Evolutionary conservation across 495 filamentous ascomycete genomes (phyloP).

Genomic region (Platismatia glauca): DNA sequence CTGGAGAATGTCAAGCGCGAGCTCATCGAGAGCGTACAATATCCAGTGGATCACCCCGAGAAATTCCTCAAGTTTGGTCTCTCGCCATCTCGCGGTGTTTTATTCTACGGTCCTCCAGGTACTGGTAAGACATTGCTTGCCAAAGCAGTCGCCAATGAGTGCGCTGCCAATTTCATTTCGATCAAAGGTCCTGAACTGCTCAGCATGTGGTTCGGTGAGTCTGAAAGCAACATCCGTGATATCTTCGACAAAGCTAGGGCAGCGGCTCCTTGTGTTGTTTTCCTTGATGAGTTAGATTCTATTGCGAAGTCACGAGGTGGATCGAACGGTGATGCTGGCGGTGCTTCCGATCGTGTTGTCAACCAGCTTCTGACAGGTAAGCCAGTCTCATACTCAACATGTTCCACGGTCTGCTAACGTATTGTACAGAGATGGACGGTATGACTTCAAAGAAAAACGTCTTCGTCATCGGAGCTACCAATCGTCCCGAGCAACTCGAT

Average conservation of each 20-base stretch:
- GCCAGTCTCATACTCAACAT: constrained; percentile 26
- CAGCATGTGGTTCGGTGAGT: constrained; percentile 99
- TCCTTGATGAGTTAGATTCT: constrained; percentile 97
- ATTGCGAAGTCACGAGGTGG: constrained; percentile 99
- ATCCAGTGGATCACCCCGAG: constrained; percentile 97
- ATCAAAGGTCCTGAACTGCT: constrained; percentile 96
- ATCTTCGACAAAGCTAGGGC: constrained; percentile 99
- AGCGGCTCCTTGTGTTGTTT: constrained; percentile 96
- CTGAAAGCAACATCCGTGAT: constrained; percentile 98
- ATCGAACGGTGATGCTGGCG: constrained; percentile 91
- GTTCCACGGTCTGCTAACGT: constrained; percentile 34
- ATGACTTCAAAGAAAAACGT: constrained; percentile 99
- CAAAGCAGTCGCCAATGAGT: constrained; percentile 99
- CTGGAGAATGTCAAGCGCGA: constrained; percentile 97
- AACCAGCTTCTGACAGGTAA: constrained; percentile 97
- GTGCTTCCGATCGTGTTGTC: constrained; percentile 98
- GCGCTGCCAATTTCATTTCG: constrained; percentile 98
- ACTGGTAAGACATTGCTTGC: constrained; percentile 99
- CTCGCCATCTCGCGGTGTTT: constrained; percentile 92
- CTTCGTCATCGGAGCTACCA: constrained; percentile 98
- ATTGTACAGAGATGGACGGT: constrained; percentile 81
- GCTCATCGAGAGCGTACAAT: constrained; percentile 98
- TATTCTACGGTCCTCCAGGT: constrained; percentile 97
- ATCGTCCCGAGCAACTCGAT: constrained; percentile 96
- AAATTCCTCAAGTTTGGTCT: constrained; percentile 99